Base-by-base conservation (phyloP, 2,329 filamentous ascomycete genomes). In the Aureobasidium namibiae region DNA sequence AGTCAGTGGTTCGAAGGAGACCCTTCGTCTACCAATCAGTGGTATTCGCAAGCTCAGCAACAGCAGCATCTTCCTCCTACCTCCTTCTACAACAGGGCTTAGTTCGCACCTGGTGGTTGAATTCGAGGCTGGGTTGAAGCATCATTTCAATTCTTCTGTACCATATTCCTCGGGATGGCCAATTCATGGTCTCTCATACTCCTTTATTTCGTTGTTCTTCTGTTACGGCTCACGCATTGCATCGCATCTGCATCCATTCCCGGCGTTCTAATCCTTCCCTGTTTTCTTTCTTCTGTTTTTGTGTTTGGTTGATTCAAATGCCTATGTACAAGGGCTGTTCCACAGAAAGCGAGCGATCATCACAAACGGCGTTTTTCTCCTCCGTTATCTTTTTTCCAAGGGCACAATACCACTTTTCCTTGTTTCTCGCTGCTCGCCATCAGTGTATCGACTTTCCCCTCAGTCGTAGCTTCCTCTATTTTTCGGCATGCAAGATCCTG, bases 1-100 rank as follows among this genome's bases (percentile, higher is more conserved):
- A 71, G 70, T 48, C 64, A 70, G 24, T 73, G 69, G 68, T 65
- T 70, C 14, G 66, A 71, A 56, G 67, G 65, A 24, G 46, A 53
- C 8, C 39, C 57, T 11, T 24, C 57, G 2, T 38, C 57, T 14
- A n/a, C 45, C n/a, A 36, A 59, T 13, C 57, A 59, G 39, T 59
- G 57, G 57, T 57, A 57, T 24, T 57, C 54, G 41, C 54, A 57
- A 24, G 9, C 31, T 26, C 54, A 46, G 23, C 52, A 56, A n/a
- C n/a, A n/a, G 18, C 36, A 41, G 1, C 39, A 56, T 34, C 42
- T 57, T 13, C 54, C 54, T 13, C 54, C 42, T 13, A 36, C 54
- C n/a, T 23, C 41, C 23, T 57, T 57, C 42, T 57, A 57, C 31
- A 39, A 33, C 54, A 57, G 54, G 23, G 54, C 21, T 24, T 57